Base-by-base conservation (phyloP, 495 filamentous ascomycete species). In the Cercophora scortea region DNA sequence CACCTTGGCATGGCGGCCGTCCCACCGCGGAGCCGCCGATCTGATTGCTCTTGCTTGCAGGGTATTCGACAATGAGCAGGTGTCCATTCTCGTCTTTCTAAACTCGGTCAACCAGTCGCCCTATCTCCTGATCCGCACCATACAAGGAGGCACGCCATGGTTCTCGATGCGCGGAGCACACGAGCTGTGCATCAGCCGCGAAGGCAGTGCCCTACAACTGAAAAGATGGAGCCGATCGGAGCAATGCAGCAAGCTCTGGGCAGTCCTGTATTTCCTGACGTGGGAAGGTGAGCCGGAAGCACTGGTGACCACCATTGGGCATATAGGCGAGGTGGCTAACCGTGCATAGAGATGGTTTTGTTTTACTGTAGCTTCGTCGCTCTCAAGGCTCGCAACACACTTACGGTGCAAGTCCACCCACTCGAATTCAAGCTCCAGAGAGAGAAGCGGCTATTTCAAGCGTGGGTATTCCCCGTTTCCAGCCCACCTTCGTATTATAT, bases 341-440 rank as follows among this genome's bases (percentile, higher is more conserved):
- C 60, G 41, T n/a, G 9, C 44, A 17, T 39, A 77, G 74, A 79
- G 53, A 82, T 95, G 81, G 86, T 90, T 11, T 70, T 88, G 1
- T 93, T 95, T 64, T 87, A 86, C 64, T 85, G 80, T 66, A 81
- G 84, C 0, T 87, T 92, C 58, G 67, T 88, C 25, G 83, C 86
- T 0, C 75, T 95, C 51, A 89, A 89, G 61, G 76, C 80, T 12
- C 80, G 88, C 45, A 88, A 89, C 57, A 62, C 61, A 19, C 68
- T 73, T 50, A 79, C 72, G 2, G 70, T 75, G 1, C 73, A 77
- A 18, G 55, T 74, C 19, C 64, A 69, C 19, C 75, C 81, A 4
- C 67, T 71, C 17, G 86, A 91, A 59, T 82, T 79, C 59, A 75
- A 77, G 47, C 65, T 89, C 3, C 69, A 71, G 11, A 73, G 78